Base-by-base conservation (phyloP, 2,329 filamentous ascomycete genomes). In the Huntiella omanensis region DNA sequence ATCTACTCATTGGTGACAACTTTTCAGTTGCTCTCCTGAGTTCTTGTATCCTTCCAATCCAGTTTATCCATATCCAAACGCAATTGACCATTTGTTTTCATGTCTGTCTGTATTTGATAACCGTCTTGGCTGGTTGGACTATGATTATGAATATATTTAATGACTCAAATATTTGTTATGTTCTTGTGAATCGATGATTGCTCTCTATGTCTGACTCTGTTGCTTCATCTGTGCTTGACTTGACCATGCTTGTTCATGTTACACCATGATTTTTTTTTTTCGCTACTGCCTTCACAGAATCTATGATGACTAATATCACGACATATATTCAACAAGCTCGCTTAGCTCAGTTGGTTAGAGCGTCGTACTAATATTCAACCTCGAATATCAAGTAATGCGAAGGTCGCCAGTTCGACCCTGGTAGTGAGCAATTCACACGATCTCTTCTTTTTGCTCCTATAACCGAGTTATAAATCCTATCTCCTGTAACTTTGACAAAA, bases 371-470 rank as follows among this genome's bases (percentile, higher is more conserved):
- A 47, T 47, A 47, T 47, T 35, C 32, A 5, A 47, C 10, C 13
- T 22, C 16, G 19, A 35, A 47, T 41, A 47, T 36, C 45, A 40
- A 37, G 40, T 44, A 48, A 48, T 40, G 40, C 46, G 35, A 40
- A 48, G 22, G 41, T 48, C 46, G 41, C 46, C 41, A 48, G 46
- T 48, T 48, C 46, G 46, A 48, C 41, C 41, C 46, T 48, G 46
- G 46, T 48, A 48, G 46, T 48, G 46, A 48, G 46, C 46, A 48
- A 8, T 16, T 22, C 13, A n/a, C 40, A 13, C 10, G 41, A 36
- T 36, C 33, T 43, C 6, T 34, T 32, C n/a, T 13, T 10, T 15
- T 43, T 15, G 13, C 17, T 33, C 13, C 3, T 10, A 4, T 10
- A 15, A 5, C 13, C 10, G 19, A 5, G 7, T n/a, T 15, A 32